Percentiles rank a stretch among this genome's conserved stretches.
These are phyloP conservation scores for Nyssa sinensis DNA, from an alignment of 148 eudicot species.

Conservation along the genomic window DNA sequence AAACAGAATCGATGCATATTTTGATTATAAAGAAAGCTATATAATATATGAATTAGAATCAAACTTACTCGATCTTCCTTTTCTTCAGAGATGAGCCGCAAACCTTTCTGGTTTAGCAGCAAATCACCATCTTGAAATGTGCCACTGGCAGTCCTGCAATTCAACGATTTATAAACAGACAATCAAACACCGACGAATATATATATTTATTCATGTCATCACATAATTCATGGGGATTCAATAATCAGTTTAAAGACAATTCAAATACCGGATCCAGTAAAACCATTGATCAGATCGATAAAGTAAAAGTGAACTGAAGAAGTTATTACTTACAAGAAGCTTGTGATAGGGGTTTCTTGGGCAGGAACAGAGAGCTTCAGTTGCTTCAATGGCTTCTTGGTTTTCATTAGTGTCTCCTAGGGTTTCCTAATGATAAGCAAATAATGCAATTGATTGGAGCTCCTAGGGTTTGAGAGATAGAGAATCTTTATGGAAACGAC, in stretches of 20 bases:
- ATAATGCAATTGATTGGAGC: not conserved
- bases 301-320: not conserved
- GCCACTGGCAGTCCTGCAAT: slow-evolving; percentile 85
- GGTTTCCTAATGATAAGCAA: slow-evolving; percentile 15
- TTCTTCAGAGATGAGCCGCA: slow-evolving; percentile 65
- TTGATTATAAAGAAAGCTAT: too few species aligned
- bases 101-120: slow-evolving; percentile 74
- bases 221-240: not conserved
- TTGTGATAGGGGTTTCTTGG: slow-evolving; percentile 66
- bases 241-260: not conserved
- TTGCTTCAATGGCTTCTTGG: slow-evolving; percentile 72
- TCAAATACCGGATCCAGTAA: not conserved
- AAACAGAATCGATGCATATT: not conserved
- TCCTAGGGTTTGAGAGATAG: not conserved
- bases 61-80: slow-evolving; percentile 55
- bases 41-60: not conserved
- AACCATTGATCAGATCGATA: not conserved
- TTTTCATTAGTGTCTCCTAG: slow-evolving; percentile 51
- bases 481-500: slow-evolving; percentile 12
- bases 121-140: slow-evolving; percentile 96
- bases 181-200: not conserved
- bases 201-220: too few species aligned
- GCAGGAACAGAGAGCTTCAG: slow-evolving; percentile 92
- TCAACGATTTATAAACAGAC: slow-evolving; percentile 1
- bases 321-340: slow-evolving; percentile 53